These are phyloP conservation scores for Leptosphaerulina australis DNA, from an alignment of 2,329 filamentous ascomycete genomes.

Conservation along the genomic window DNA sequence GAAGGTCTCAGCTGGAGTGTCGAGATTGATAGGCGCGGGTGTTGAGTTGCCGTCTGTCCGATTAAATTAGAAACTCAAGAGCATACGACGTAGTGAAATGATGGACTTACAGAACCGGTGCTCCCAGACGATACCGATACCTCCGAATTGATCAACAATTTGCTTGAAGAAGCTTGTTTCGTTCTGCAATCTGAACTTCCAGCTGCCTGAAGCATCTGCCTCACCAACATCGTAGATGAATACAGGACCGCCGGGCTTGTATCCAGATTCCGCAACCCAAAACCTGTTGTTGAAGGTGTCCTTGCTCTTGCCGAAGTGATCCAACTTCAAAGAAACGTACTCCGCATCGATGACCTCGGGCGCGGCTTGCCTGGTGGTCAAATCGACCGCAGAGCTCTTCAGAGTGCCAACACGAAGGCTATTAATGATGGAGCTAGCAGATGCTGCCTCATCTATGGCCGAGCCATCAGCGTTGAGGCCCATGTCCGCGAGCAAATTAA, in stretches of 20 bases:
- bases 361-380: constrained; percentile 5
- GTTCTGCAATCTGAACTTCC: constrained; percentile 36
- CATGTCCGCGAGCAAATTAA: constrained; percentile 40
- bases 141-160: constrained; percentile 44
- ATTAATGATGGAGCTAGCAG: constrained; percentile 4
- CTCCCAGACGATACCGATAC: constrained; percentile 50
- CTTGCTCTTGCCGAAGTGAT: constrained; percentile 43
- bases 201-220: constrained; percentile 36
- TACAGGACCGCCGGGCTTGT: constrained; percentile 47
- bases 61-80: no score
- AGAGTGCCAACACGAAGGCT: constrained; percentile 19
- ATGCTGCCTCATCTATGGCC: constrained; percentile 23
- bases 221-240: constrained; percentile 50
- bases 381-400: background rate
- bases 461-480: constrained; percentile 43
- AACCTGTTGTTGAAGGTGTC: constrained; percentile 47
- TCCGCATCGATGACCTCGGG: constrained; percentile 34
- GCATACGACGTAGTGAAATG: background rate
- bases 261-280: constrained; percentile 44
- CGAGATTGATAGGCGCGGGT: constrained; percentile 39
- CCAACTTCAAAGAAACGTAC: constrained; percentile 45
- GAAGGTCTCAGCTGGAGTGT: constrained; percentile 45
- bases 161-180: constrained; percentile 45
- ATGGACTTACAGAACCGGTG: constrained; percentile 45
- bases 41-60: constrained; percentile 48